phyloP scores from a whole-genome alignment of 768 basidiomycete genomes.

The Amanita phalloides region DNA sequence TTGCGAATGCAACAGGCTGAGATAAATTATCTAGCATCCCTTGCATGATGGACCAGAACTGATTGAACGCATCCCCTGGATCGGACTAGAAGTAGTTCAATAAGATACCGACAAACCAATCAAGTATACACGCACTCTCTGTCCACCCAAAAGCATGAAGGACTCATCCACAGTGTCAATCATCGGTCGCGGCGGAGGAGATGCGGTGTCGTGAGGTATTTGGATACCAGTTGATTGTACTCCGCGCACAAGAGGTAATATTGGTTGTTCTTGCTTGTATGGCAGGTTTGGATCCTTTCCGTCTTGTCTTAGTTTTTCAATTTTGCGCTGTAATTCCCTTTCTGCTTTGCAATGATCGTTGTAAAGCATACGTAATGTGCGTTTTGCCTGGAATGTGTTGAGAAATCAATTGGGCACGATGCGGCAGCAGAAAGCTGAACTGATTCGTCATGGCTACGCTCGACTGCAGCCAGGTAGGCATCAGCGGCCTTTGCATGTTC shows the following conservation, averaged over 20 bases:
- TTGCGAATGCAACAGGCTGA: constrained; percentile 77
- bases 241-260: constrained; percentile 11
- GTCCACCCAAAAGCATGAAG: constrained; percentile 76
- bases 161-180: constrained; percentile 71
- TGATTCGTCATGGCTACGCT: constrained; percentile 63
- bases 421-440: constrained; percentile 27
- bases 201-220: constrained; percentile 19
- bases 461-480: constrained; percentile 62
- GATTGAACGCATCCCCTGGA: constrained; percentile 78
- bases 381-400: constrained; percentile 46
- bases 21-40: constrained; percentile 81
- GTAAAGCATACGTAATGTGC: constrained; percentile 65
- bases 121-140: constrained; percentile 40
- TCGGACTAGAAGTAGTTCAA: constrained; percentile 41
- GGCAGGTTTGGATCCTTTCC: constrained; percentile 69
- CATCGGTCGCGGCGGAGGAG: constrained; percentile 35
- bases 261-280: constrained; percentile 37
- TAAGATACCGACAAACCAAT: constrained; percentile 4
- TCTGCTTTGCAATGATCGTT: constrained; percentile 63
- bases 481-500: constrained; percentile 71
- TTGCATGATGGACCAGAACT: constrained; percentile 85
- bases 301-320: constrained; percentile 63
- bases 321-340: constrained; percentile 62
- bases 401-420: constrained; percentile 2
- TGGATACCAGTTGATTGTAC: constrained; percentile 20